Percentiles rank a stretch among this genome's conserved stretches.
phyloP scores from a whole-genome alignment of 2,329 filamentous ascomycete species.

The Zopfia rhizophila region DNA sequence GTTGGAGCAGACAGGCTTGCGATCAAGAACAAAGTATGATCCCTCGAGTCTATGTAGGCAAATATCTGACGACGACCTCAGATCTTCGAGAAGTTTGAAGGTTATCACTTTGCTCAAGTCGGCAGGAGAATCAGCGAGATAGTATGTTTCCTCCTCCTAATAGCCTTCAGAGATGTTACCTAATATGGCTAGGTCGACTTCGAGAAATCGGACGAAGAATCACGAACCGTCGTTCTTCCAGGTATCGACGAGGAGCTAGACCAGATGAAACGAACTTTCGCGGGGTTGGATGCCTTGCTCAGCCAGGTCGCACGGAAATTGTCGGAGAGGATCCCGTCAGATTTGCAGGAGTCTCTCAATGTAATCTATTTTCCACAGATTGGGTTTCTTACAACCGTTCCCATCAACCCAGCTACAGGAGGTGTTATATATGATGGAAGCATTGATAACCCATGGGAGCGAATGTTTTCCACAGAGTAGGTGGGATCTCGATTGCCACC shows the following conservation, averaged over 20 bases:
- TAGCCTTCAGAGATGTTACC: background rate
- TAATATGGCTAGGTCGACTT: slow-evolving; percentile 73
- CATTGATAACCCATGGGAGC: slow-evolving; percentile 74
- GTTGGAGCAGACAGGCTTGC: slow-evolving; percentile 62
- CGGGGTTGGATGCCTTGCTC: slow-evolving; percentile 79
- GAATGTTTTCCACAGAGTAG: slow-evolving; percentile 75
- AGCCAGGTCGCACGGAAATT: slow-evolving; percentile 74
- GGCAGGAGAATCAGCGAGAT: slow-evolving; percentile 77
- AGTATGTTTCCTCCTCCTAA: slow-evolving; percentile 44
- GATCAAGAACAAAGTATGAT: slow-evolving; percentile 66
- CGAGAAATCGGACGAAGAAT: slow-evolving; percentile 75
- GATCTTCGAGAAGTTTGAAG: slow-evolving; percentile 70
- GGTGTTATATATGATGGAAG: slow-evolving; percentile 71
- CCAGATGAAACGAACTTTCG: slow-evolving; percentile 78
- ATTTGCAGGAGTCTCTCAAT: slow-evolving; percentile 67
- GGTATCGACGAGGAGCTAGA: slow-evolving; percentile 82
- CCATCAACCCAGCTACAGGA: slow-evolving; percentile 68
- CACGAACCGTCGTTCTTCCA: slow-evolving; percentile 75
- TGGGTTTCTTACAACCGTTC: slow-evolving; percentile 85
- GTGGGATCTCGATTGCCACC: slow-evolving; percentile 1
- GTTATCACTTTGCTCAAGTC: slow-evolving; percentile 69
- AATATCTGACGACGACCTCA: slow-evolving; percentile 36
- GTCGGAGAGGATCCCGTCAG: slow-evolving; percentile 69
- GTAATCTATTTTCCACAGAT: slow-evolving; percentile 93
- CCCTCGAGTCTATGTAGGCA: background rate